phyloP scores from a whole-genome alignment of 139 green algal species.

The Spirogloea muscicola region DNA sequence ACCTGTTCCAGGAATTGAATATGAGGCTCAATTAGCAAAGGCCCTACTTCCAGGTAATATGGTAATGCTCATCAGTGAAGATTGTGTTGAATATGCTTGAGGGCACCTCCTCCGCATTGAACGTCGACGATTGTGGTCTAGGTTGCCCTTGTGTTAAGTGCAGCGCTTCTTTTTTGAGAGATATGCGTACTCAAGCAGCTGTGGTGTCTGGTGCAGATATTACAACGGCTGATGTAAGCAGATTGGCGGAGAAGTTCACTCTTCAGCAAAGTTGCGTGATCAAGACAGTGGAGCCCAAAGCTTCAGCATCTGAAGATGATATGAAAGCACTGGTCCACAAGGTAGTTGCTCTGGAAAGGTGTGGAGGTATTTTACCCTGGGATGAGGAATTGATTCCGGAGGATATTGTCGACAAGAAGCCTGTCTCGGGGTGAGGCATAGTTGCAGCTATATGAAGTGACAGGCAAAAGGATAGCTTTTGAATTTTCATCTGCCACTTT shows the following conservation, averaged over 20 bases:
- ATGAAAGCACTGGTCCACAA: conserved; percentile 53
- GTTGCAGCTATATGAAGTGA: too few relatives aligned
- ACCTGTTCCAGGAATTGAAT: conserved; percentile 62
- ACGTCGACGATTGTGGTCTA: too few relatives aligned
- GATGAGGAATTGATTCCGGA: conserved; percentile 7
- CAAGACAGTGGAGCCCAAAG: conserved; percentile 48
- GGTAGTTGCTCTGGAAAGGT: conserved; percentile 54
- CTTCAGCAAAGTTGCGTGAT: conserved; percentile 58
- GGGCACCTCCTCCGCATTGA: too few relatives aligned
- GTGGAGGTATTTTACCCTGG: conserved; percentile 4
- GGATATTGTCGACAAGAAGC: neutral
- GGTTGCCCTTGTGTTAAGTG: too few relatives aligned
- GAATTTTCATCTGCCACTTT: too few relatives aligned
- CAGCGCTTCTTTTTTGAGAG: too few relatives aligned
- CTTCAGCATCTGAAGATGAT: conserved; percentile 34
- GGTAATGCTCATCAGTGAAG: too few relatives aligned
- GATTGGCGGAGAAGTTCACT: conserved; percentile 47
- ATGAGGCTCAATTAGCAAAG: conserved; percentile 70
- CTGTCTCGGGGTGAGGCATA: conserved; percentile 16
- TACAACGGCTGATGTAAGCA: conserved; percentile 50
- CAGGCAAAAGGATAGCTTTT: too few relatives aligned
- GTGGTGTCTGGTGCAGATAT: too few relatives aligned
- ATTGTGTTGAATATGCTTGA: too few relatives aligned
- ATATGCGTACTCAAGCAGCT: too few relatives aligned
- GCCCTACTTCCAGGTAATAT: conserved; percentile 42